phyloP scores from a whole-genome alignment of 768 basidiomycete genomes.

The Boletus vermiculosoides region DNA sequence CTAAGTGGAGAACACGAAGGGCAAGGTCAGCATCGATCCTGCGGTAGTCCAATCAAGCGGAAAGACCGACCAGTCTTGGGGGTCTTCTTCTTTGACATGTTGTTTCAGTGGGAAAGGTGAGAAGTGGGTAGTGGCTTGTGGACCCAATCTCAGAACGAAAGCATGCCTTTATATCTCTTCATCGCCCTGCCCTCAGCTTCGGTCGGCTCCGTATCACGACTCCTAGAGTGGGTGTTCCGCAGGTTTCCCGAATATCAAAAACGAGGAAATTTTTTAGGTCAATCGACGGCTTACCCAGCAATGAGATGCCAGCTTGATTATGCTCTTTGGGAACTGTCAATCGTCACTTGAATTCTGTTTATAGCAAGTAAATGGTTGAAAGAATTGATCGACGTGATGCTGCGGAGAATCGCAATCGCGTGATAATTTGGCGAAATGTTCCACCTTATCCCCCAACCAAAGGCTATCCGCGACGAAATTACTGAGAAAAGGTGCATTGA shows the following conservation, averaged over 20 bases:
- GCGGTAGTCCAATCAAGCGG: constrained; percentile 12
- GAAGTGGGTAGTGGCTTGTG: background rate
- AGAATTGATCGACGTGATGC: constrained; percentile 13
- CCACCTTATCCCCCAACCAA: constrained; percentile 23
- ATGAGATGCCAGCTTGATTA: constrained; percentile 7
- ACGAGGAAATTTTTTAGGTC: background rate
- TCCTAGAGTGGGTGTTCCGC: constrained; percentile 5
- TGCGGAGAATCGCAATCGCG: constrained; percentile 12
- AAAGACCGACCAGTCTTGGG: constrained; percentile 24
- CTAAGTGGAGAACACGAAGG: constrained; percentile 8
- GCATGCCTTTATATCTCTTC: constrained; percentile 22
- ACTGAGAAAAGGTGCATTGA: background rate
- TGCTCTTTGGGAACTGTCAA: constrained; percentile 10
- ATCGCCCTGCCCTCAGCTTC: constrained; percentile 31
- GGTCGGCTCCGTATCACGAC: constrained; percentile 18
- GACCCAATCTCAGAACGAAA: background rate
- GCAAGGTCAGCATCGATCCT: constrained; percentile 14
- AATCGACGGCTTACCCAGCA: constrained; percentile 4
- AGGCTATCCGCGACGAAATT: constrained; percentile 1
- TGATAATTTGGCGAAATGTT: constrained; percentile 2
- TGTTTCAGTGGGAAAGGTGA: constrained; percentile 7
- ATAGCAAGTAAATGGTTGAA: background rate
- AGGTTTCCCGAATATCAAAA: constrained; percentile 7
- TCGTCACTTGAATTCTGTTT: background rate
- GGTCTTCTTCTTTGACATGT: constrained; percentile 28